phyloP scores from a whole-genome alignment of 2,329 filamentous ascomycete species.

The Neoscytalidium dimidiatum region DNA sequence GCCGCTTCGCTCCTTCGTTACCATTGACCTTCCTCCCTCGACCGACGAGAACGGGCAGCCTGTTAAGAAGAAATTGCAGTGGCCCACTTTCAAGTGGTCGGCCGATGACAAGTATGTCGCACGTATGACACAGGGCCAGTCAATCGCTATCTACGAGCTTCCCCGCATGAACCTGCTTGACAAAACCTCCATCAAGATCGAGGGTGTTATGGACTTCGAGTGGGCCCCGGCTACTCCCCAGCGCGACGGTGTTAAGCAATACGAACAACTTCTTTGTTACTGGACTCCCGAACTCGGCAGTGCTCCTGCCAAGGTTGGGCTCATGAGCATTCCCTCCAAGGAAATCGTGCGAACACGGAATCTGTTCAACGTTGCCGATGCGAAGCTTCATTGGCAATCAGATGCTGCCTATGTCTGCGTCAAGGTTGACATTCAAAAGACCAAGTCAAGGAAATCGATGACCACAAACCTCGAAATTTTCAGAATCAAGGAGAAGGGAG shows the following conservation, averaged over 20 bases:
- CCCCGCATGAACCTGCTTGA: slow-evolving; percentile 87
- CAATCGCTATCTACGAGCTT: slow-evolving; percentile 88
- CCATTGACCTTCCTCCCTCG: slow-evolving; percentile 72
- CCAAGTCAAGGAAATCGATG: slow-evolving; percentile 97
- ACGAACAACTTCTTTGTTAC: slow-evolving; percentile 96
- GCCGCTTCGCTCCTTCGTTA: slow-evolving; percentile 89
- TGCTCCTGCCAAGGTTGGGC: slow-evolving; percentile 93
- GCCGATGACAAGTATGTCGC: slow-evolving; percentile 96
- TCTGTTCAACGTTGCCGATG: slow-evolving; percentile 96
- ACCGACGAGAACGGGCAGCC: slow-evolving; percentile 64
- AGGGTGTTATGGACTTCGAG: slow-evolving; percentile 96
- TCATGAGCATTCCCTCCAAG: slow-evolving; percentile 96
- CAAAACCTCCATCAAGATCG: slow-evolving; percentile 92
- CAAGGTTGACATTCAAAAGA: slow-evolving; percentile 91
- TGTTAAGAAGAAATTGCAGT: slow-evolving; percentile 89
- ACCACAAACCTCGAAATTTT: slow-evolving; percentile 98
- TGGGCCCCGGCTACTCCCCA: slow-evolving; percentile 86
- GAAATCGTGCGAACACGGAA: slow-evolving; percentile 93
- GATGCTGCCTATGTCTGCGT: slow-evolving; percentile 92
- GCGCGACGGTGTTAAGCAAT: slow-evolving; percentile 82
- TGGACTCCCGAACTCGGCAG: slow-evolving; percentile 98
- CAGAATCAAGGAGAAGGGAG: slow-evolving; percentile 94
- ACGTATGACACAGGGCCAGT: slow-evolving; percentile 81
- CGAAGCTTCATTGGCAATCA: slow-evolving; percentile 98
- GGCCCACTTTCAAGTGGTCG: slow-evolving; percentile 99